Base-by-base conservation (phyloP, 2,329 filamentous ascomycete species). In the Cordyceps farinosa region DNA sequence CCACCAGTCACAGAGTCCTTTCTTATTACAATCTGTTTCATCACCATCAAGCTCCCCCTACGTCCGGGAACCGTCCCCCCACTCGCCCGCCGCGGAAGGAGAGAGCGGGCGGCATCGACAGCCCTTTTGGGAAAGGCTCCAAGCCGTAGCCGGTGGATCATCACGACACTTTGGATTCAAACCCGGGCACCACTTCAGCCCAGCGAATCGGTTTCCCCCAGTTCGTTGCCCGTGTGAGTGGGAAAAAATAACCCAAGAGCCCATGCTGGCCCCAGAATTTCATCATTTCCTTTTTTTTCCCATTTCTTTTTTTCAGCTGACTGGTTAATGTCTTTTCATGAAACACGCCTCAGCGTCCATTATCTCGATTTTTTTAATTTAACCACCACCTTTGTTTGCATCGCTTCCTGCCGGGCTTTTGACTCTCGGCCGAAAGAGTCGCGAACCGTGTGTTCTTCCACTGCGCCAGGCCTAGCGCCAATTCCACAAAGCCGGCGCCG, bases 101-200 rank as follows among this genome's bases (percentile, higher is more conserved):
- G 22, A 22, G 22, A 22, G 22, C 22, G 22, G 50, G 59, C 59
- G 59, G 59, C 59, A 61, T 61, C 59, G 40, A 61, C 40, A 61
- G 40, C 59, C 59, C 47, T 22, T 51, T 61, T 61, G 51, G 59
- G 59, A 54, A 54, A 52, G 44, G 47, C 27, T 15, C 2, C 7
- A 27, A 30, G 13, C 5, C 10, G 44, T 50, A 4, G 15, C 7
- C 32, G n/a, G 56, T 58, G 56, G 44, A 50, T 50, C 56, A 22
- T 6, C 27, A 47, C 10, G 32, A 22, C 22, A 48, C 4, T 5
- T 9, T 48, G 34, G n/a, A 27, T 38, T 8, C 34, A 8, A 52
- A 5, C 27, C 47, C 30, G 17, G 29, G 29, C 13, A 4, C 27
- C 45, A 15, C 40, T 34, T 45, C 40, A 56, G 40, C 53, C 29